A percentile compares a stretch with the other conserved stretches of the same genome.
Conservation (phyloP, 352 stramenopile species). For the Pelagophyceae sp. region DNA sequence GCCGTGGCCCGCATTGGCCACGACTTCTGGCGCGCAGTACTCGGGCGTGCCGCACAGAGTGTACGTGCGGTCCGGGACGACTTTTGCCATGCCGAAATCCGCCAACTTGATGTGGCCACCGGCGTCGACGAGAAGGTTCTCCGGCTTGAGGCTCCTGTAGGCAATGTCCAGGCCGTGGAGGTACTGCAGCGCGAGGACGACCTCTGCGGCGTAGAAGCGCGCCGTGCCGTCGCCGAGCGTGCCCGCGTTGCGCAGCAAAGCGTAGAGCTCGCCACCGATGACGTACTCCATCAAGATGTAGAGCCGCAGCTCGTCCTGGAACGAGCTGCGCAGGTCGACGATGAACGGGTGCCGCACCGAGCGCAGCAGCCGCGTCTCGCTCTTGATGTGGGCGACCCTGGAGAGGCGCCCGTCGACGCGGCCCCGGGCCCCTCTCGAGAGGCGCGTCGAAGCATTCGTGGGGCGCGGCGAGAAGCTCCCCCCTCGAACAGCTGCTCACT, state of each 20-base stretch:
- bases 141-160: conserved; percentile 81
- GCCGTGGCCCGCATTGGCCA: conserved; percentile 72
- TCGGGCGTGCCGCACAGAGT: conserved; percentile 82
- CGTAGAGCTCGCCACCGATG: conserved; percentile 79
- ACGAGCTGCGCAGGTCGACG: conserved; percentile 65
- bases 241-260: conserved; percentile 49
- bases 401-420: no score
- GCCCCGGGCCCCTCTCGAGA: no score
- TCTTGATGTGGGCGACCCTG: conserved; percentile 78
- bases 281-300: conserved; percentile 84
- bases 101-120: conserved; percentile 79
- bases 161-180: conserved; percentile 79
- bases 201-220: conserved; percentile 12
- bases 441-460: no score
- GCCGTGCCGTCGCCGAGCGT: background rate
- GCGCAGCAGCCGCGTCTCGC: conserved; percentile 74
- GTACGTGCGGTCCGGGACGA: conserved; percentile 54
- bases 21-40: conserved; percentile 83
- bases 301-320: conserved; percentile 73
- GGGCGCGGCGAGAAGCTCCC: no score
- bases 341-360: conserved; percentile 76
- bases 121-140: conserved; percentile 75
- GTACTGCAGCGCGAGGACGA: conserved; percentile 72
- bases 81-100: conserved; percentile 84
- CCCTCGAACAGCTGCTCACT: no score